phyloP scores from a whole-genome alignment of 371 early-diverging fungal species.

The Mucor saturninus region DNA sequence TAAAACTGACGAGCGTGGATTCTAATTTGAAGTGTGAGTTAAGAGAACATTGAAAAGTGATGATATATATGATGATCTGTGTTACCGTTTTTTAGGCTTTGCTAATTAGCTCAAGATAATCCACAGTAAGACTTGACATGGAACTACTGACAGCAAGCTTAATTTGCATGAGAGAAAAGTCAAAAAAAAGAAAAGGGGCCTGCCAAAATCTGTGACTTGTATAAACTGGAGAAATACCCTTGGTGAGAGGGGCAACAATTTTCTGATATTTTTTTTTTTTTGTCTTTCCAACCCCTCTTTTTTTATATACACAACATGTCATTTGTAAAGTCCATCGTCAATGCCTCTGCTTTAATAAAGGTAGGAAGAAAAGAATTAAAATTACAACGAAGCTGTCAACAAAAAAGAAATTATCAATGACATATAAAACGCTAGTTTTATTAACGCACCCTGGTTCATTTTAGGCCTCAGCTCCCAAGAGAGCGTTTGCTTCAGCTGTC shows the following conservation, averaged over 20 bases:
- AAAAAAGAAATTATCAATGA: background rate
- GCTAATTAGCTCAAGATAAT: no score
- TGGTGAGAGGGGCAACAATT: background rate
- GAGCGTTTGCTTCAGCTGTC: slow-evolving; percentile 32
- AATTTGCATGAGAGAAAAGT: no score
- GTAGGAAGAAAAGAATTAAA: background rate
- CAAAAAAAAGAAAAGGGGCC: background rate
- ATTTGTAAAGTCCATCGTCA: slow-evolving; percentile 6
- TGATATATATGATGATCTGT: no score
- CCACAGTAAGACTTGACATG: no score
- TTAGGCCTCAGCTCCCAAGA: slow-evolving; percentile 21
- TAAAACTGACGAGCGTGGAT: no score
- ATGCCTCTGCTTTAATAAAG: slow-evolving; percentile 13
- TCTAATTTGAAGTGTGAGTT: no score
- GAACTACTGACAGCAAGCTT: no score
- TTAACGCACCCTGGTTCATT: slow-evolving; percentile 1
- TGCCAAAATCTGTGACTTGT: slow-evolving; percentile 4
- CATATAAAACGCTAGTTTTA: background rate
- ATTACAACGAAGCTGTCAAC: background rate
- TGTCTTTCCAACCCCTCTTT: background rate
- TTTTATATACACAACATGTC: slow-evolving; percentile 9
- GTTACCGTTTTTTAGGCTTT: no score
- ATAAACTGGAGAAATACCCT: background rate
- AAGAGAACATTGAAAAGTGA: no score
- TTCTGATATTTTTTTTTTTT: slow-evolving; percentile 1